These are phyloP conservation scores for Pseudogymnoascus sp. DNA, from an alignment of 2,329 filamentous ascomycete species.

Conservation along the genomic window DNA sequence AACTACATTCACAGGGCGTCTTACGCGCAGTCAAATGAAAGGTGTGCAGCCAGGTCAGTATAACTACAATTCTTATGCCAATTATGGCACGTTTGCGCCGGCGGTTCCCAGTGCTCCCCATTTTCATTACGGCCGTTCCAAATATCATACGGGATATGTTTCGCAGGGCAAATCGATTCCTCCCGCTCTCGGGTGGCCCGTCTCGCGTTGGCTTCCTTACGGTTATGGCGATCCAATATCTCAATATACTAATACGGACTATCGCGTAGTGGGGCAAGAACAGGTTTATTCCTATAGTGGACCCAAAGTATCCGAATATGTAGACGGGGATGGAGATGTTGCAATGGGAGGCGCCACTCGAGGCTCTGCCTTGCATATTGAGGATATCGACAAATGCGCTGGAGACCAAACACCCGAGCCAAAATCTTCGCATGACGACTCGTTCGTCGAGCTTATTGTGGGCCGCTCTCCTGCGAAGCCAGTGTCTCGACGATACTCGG, in stretches of 20 bases:
- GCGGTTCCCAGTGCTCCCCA: not conserved
- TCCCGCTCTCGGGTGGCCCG: constrained; percentile 1
- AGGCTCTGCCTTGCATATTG: constrained; percentile 2
- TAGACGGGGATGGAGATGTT: not conserved
- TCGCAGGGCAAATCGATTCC: not conserved
- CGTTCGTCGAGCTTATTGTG: constrained; percentile 32
- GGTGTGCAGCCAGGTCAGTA: constrained; percentile 28
- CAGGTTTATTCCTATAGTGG: constrained; percentile 1
- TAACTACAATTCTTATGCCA: constrained; percentile 14
- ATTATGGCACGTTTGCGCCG: constrained; percentile 9
- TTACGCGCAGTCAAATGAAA: constrained; percentile 23
- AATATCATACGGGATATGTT: not conserved
- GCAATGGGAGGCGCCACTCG: not conserved
- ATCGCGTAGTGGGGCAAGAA: constrained; percentile 6
- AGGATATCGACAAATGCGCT: not conserved
- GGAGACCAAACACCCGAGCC: not conserved
- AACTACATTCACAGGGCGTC: constrained; percentile 13
- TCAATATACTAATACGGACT: constrained; percentile 8
- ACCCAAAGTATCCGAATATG: not conserved
- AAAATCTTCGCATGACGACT: constrained; percentile 22
- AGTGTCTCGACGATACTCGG: constrained; percentile 10
- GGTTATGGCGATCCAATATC: constrained; percentile 3
- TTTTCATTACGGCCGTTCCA: constrained; percentile 2
- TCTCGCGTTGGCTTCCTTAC: not conserved
- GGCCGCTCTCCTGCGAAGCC: constrained; percentile 18